These are phyloP conservation scores for Rasamsonia emersonii DNA, from an alignment of 2,329 filamentous ascomycete species.

Conservation along the genomic window DNA sequence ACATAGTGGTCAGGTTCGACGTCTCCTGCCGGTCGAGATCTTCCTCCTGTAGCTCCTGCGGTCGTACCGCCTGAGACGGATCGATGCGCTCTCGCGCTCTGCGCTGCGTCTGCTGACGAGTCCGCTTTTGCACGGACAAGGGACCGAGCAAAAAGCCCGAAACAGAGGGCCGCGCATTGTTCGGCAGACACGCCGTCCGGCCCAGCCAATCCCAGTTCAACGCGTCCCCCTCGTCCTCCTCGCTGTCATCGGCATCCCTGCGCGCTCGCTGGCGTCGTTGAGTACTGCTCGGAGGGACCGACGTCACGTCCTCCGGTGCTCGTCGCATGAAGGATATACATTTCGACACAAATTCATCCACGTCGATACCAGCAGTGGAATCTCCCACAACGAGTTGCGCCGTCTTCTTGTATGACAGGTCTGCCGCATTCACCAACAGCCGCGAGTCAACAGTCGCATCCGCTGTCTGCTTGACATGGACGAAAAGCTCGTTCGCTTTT, in stretches of 20 bases:
- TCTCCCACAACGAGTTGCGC: constrained; percentile 66
- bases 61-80: constrained; percentile 59
- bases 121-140: constrained; percentile 78
- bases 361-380: constrained; percentile 65
- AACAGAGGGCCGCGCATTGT: constrained; percentile 64
- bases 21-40: constrained; percentile 70
- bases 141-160: constrained; percentile 82
- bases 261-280: constrained; percentile 35
- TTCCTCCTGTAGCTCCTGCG: constrained; percentile 65
- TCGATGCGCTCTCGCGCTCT: constrained; percentile 60
- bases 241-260: constrained; percentile 51
- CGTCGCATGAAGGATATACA: constrained; percentile 79
- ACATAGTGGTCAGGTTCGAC: constrained; percentile 70
- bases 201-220: constrained; percentile 84
- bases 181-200: constrained; percentile 63
- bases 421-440: constrained; percentile 71
- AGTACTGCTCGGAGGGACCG: constrained; percentile 32
- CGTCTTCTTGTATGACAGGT: constrained; percentile 71
- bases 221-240: constrained; percentile 63
- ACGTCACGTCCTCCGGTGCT: constrained; percentile 48
- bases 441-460: constrained; percentile 87
- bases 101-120: constrained; percentile 61
- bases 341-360: constrained; percentile 87
- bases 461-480: constrained; percentile 71
- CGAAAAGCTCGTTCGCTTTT: constrained; percentile 56